Evolutionary conservation across 306 rosid species (phyloP), one percentile per base, ranked within the genome.

Genomic region (Mimosa bimucronata): DNA sequence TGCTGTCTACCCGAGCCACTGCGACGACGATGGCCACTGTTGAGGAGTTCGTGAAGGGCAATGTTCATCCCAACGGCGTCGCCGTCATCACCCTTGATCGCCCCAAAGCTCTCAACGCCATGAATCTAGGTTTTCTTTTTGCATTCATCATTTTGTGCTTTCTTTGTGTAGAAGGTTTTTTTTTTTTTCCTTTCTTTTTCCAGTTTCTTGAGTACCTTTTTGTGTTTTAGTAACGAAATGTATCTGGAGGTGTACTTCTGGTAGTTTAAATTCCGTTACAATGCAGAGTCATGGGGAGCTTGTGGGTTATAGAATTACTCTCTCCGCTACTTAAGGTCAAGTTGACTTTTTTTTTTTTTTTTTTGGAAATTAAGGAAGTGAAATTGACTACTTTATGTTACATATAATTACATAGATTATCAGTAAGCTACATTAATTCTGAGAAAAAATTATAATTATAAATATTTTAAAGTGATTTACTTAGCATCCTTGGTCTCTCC

Each of bases 91-190:
- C 98, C 7, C 99, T 96, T 81, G 93, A 91, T 89, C 99, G 99
- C 60, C 86, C 99, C 88, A 90, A 88, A 91, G 99, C 99, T 83
- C 98, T 96, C 89, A 96, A 93, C 83, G 99, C 98, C 75, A 96
- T 96, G 98, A 88, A 86, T 76, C 52, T 96, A 84, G 99, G 98
- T 93, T 79, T 13, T 44, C 11, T n/a, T 78, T 79, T 83, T 8
- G 41, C 48, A 9, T 0, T 34, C 11, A 18, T 12, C 48, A 19
- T 66, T 7, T 16, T 40, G 18, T 40, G 28, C 31, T 40, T 11
- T 41, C 31, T 16, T 7, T 11, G 34, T 7, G 25, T 5, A 34
- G 41, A 31, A 30, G 41, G 29, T 38, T 12, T 48, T 48, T 66
- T 8, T 68, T 12, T n/a, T 29, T 2, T n/a, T n/a, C n/a, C n/a